Evolutionary conservation across 2,329 filamentous ascomycete genomes (phyloP).

Genomic region (Diaporthe batatas): DNA sequence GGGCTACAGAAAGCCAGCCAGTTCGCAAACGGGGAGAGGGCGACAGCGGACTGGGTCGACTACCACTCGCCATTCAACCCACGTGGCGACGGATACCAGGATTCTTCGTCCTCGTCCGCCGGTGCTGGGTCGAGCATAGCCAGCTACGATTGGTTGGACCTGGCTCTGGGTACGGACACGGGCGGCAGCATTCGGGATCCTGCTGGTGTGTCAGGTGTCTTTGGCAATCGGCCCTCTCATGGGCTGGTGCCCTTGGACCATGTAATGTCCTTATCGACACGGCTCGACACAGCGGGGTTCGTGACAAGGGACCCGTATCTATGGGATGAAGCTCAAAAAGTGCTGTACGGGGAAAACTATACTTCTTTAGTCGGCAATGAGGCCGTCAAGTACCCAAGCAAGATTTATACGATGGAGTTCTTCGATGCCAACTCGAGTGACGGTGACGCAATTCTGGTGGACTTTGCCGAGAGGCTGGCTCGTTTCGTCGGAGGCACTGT

Average conservation of each 20-base stretch:
- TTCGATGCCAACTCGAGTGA: neutral
- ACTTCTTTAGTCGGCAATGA: neutral
- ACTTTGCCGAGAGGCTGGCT: slow-evolving; percentile 4
- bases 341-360: neutral
- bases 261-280: neutral
- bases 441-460: neutral
- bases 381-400: neutral
- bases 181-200: neutral
- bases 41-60: neutral
- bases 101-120: neutral
- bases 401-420: slow-evolving; percentile 1
- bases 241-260: neutral
- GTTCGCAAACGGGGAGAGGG: neutral
- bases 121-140: neutral
- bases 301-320: neutral
- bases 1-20: neutral
- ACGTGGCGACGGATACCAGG: neutral
- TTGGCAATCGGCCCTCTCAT: neutral
- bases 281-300: neutral
- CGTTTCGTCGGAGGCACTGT: neutral
- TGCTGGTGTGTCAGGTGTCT: neutral
- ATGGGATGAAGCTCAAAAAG: neutral
- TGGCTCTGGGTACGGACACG: neutral
- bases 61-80: neutral
- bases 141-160: slow-evolving; percentile 14